These are phyloP conservation scores for Lasiodiplodia citricola DNA, from an alignment of 2,329 filamentous ascomycete genomes.

Conservation along the genomic window DNA sequence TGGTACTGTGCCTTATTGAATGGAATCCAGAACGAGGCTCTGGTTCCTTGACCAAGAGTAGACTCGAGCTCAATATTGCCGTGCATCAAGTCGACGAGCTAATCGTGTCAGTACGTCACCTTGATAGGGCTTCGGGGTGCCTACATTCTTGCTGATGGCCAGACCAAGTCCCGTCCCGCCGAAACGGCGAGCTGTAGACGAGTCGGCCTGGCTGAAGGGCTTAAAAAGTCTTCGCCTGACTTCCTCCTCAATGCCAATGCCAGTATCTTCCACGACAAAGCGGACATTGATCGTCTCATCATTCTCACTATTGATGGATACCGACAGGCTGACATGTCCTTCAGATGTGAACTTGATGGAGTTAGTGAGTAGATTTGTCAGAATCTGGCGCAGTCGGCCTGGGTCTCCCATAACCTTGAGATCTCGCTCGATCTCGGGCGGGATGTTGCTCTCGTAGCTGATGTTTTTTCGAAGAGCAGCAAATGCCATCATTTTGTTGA, in stretches of 20 bases:
- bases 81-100: slow-evolving; percentile 76
- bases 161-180: slow-evolving; percentile 79
- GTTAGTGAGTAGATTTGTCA: slow-evolving; percentile 75
- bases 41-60: slow-evolving; percentile 70
- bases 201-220: slow-evolving; percentile 82
- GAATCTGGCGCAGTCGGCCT: slow-evolving; percentile 80
- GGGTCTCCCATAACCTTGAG: slow-evolving; percentile 86
- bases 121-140: slow-evolving; percentile 3
- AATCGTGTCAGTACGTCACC: background rate
- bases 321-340: slow-evolving; percentile 61
- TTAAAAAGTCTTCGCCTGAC: slow-evolving; percentile 75
- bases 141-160: slow-evolving; percentile 76
- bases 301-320: slow-evolving; percentile 67
- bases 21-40: slow-evolving; percentile 76
- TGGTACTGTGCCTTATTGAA: slow-evolving; percentile 72
- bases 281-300: slow-evolving; percentile 69
- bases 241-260: slow-evolving; percentile 81
- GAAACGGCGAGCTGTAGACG: slow-evolving; percentile 78
- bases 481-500: slow-evolving; percentile 86
- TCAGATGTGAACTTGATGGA: slow-evolving; percentile 49
- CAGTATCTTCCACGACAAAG: slow-evolving; percentile 77
- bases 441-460: slow-evolving; percentile 70
- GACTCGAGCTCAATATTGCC: slow-evolving; percentile 76
- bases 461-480: slow-evolving; percentile 81
- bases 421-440: slow-evolving; percentile 66